These are phyloP conservation scores for Oryza meridionalis DNA, from an alignment of 176 grass and related monocot genomes.

Conservation along the genomic window DNA sequence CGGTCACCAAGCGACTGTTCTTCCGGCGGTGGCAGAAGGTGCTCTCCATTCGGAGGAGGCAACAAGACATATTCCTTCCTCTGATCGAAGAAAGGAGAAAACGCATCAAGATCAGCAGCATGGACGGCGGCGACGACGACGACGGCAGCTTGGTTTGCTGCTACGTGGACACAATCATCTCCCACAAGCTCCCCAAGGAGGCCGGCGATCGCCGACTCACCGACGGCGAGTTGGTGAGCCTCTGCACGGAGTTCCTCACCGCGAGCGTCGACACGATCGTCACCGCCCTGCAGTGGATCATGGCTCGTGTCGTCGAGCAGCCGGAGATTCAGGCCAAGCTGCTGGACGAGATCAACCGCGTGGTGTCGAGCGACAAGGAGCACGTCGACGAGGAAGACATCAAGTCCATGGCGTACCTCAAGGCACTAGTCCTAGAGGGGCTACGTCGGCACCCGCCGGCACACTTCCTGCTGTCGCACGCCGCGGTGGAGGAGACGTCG, in stretches of 20 bases:
- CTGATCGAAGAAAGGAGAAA: slow-evolving; percentile 42
- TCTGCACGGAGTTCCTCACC: slow-evolving; percentile 47
- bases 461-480: slow-evolving; percentile 52
- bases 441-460: slow-evolving; percentile 47
- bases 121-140: background rate
- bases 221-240: slow-evolving; percentile 44
- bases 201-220: slow-evolving; percentile 21
- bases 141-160: background rate
- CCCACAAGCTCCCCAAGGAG: slow-evolving; percentile 1
- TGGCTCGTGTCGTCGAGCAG: slow-evolving; percentile 32
- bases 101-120: background rate
- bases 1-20: slow-evolving; percentile 53
- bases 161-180: slow-evolving; percentile 37
- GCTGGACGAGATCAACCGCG: slow-evolving; percentile 17
- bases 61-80: slow-evolving; percentile 51
- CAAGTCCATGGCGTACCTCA: slow-evolving; percentile 27
- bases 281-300: slow-evolving; percentile 49
- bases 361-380: background rate
- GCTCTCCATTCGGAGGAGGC: slow-evolving; percentile 27
- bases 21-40: slow-evolving; percentile 42
- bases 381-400: slow-evolving; percentile 16
- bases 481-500: background rate
- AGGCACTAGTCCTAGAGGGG: slow-evolving; percentile 51
- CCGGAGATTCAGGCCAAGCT: slow-evolving; percentile 34
- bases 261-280: slow-evolving; percentile 47